Evolutionary conservation across 2,329 filamentous ascomycete species (phyloP).

Genomic region (Epichloe typhina): DNA sequence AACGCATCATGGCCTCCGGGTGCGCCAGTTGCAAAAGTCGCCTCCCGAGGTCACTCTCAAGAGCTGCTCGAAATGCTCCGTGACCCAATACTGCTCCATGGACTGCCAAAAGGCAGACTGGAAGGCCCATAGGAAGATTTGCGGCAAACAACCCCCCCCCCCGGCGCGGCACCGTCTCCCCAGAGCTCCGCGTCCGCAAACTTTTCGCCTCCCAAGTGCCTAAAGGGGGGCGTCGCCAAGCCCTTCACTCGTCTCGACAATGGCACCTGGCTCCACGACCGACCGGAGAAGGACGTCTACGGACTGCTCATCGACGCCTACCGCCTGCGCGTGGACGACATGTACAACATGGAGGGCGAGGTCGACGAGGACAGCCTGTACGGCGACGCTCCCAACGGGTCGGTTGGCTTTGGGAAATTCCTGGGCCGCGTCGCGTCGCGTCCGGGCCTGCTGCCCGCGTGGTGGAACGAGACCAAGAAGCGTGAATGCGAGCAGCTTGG

Average conservation of each 20-base stretch:
- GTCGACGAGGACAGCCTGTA: conserved; percentile 18
- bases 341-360: conserved; percentile 15
- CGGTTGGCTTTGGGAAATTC: conserved; percentile 24
- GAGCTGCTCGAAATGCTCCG: conserved; percentile 34
- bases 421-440: conserved; percentile 15
- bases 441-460: conserved; percentile 25
- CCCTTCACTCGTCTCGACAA: conserved; percentile 28
- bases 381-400: conserved; percentile 9
- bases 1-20: neutral
- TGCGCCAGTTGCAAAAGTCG: conserved; percentile 19
- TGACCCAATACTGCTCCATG: conserved; percentile 34
- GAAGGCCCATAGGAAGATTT: conserved; percentile 34
- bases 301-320: conserved; percentile 33
- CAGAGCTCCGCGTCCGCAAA: neutral
- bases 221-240: conserved; percentile 15
- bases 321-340: conserved; percentile 31
- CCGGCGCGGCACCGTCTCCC: neutral
- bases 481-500: conserved; percentile 24
- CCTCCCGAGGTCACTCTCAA: conserved; percentile 19
- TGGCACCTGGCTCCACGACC: conserved; percentile 29
- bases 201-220: conserved; percentile 13
- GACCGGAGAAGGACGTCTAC: conserved; percentile 30
- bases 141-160: conserved; percentile 15
- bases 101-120: conserved; percentile 39
- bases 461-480: conserved; percentile 29